Conservation (phyloP, 2,329 filamentous ascomycete genomes). For the Harringtonia lauricola region DNA sequence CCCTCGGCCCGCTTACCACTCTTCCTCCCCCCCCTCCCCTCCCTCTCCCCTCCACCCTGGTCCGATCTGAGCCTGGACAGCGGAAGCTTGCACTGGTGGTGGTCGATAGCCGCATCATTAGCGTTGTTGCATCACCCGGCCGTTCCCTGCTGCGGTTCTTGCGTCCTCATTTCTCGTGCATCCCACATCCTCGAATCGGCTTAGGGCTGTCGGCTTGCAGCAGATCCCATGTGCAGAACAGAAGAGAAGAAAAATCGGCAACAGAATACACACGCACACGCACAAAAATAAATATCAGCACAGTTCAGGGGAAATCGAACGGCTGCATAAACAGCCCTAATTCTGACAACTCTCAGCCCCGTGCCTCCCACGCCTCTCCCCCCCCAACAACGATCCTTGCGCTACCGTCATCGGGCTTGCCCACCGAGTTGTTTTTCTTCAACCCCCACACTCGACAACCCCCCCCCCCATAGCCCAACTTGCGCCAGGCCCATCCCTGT, state of each 20-base stretch:
- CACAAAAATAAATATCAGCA: neutral
- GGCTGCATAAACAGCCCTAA: neutral
- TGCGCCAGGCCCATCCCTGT: too few species aligned
- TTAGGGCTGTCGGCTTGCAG: conserved; percentile 3
- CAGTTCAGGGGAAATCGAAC: neutral
- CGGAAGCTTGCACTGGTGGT: conserved; percentile 3
- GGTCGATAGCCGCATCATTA: conserved; percentile 5
- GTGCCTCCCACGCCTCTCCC: too few species aligned
- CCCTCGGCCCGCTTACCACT: neutral
- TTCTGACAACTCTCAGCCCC: neutral
- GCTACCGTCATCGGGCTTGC: too few species aligned
- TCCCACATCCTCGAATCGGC: neutral
- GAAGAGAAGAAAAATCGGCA: neutral
- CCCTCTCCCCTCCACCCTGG: neutral
- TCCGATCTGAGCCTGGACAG: neutral
- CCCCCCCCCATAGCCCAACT: too few species aligned
- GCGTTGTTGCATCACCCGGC: neutral
- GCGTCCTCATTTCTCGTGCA: conserved; percentile 1
- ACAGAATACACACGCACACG: neutral
- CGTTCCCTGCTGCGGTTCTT: neutral
- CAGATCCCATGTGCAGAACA: neutral
- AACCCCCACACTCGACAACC: too few species aligned
- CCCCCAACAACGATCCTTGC: too few species aligned
- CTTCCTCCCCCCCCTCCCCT: neutral
- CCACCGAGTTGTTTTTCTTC: too few species aligned